Percentiles rank a stretch among this genome's conserved stretches.
phyloP scores from a whole-genome alignment of 345 rosid genomes.

The Eucalyptus tenuipes region DNA sequence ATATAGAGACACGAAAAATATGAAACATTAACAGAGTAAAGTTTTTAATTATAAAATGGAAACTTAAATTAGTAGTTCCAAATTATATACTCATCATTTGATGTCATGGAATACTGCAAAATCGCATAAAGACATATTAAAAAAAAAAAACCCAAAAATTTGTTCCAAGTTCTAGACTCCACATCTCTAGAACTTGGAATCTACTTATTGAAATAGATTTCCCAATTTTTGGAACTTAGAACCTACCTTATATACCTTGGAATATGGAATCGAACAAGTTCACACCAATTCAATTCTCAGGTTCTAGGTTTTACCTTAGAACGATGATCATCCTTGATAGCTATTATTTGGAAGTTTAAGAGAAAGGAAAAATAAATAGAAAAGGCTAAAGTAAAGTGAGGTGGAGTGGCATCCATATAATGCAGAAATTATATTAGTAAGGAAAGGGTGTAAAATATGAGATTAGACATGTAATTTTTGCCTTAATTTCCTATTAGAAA shows the following conservation, averaged over 20 bases:
- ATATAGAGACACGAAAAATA: too few relatives aligned
- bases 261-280: accelerated
- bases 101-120: accelerated
- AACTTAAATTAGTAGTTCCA: too few relatives aligned
- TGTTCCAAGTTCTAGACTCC: too few relatives aligned
- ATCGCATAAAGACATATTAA: too few relatives aligned
- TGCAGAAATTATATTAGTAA: background rate
- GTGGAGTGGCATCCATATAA: background rate
- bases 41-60: too few relatives aligned
- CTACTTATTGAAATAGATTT: accelerated
- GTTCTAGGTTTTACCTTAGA: too few relatives aligned
- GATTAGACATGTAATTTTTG: background rate
- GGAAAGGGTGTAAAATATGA: background rate
- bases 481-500: background rate
- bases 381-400: background rate
- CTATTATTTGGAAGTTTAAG: background rate
- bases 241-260: accelerated
- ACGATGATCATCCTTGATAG: accelerated
- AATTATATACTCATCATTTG: too few relatives aligned
- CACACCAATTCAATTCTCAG: accelerated
- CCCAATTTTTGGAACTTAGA: accelerated
- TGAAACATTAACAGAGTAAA: too few relatives aligned
- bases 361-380: background rate
- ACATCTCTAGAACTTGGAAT: too few relatives aligned
- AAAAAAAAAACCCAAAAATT: too few relatives aligned